Conservation (phyloP, 2,329 filamentous ascomycete species). For the Rutstroemia sydowiana region DNA sequence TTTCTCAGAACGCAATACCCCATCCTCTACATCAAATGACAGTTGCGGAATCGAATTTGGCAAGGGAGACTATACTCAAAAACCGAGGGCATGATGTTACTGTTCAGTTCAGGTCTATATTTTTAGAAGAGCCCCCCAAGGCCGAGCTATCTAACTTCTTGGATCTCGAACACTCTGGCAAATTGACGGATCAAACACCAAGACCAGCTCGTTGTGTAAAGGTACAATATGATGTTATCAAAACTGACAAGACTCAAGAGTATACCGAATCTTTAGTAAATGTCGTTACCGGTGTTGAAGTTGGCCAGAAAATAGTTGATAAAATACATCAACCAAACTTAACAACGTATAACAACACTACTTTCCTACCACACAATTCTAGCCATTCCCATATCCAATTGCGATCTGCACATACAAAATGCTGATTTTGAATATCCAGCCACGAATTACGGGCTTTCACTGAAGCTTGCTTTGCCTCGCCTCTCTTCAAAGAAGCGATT, state of each 20-base stretch:
- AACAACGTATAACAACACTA: conserved; percentile 36
- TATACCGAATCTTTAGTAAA: conserved; percentile 49
- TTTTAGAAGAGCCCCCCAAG: conserved; percentile 45
- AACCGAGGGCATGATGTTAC: not conserved
- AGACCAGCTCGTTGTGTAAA: conserved; percentile 40
- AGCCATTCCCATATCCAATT: conserved; percentile 8
- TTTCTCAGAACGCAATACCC: not conserved
- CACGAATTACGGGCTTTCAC: conserved; percentile 16
- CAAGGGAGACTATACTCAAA: not conserved
- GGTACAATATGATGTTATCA: conserved; percentile 39
- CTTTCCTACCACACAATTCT: conserved; percentile 10
- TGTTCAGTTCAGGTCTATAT: conserved; percentile 28
- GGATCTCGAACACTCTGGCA: conserved; percentile 37
- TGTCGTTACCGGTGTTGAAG: conserved; percentile 35
- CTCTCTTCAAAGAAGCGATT: conserved; percentile 43
- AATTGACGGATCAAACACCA: conserved; percentile 29
- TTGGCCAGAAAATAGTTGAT: conserved; percentile 39
- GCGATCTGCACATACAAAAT: not conserved
- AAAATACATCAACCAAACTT: conserved; percentile 41
- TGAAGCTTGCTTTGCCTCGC: conserved; percentile 33
- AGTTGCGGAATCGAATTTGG: not conserved
- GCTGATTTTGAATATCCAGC: not conserved
- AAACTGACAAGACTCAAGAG: conserved; percentile 41
- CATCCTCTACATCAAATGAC: not conserved
- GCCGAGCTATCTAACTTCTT: conserved; percentile 41